phyloP scores from a whole-genome alignment of 163 green algal species.

The Scenedesmus sp. region DNA sequence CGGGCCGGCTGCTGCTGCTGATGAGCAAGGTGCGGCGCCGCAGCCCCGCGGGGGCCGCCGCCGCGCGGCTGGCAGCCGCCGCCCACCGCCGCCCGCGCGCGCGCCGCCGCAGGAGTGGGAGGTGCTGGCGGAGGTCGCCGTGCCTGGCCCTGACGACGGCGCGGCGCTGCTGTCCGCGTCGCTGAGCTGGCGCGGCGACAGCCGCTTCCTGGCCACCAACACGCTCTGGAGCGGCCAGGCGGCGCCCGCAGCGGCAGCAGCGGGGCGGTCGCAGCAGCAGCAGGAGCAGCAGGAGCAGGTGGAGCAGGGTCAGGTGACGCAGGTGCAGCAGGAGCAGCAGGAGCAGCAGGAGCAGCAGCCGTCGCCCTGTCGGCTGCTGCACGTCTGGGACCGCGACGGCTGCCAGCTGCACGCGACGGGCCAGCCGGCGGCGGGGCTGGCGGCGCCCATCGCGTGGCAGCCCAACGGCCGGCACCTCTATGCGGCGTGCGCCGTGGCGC shows the following conservation, averaged over 20 bases:
- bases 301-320: too few relatives aligned
- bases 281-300: too few relatives aligned
- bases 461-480: conserved; percentile 92
- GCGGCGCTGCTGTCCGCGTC: conserved; percentile 34
- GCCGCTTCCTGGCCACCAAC: conserved; percentile 77
- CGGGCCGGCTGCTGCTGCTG: conserved; percentile 74
- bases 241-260: conserved; percentile 24
- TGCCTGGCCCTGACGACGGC: conserved; percentile 37
- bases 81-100: background rate
- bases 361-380: conserved; percentile 35
- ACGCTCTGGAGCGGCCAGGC: conserved; percentile 3
- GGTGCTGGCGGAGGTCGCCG: conserved; percentile 67
- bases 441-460: conserved; percentile 80
- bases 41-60: background rate
- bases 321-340: background rate
- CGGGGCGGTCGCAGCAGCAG: background rate
- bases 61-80: background rate
- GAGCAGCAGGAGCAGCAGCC: background rate
- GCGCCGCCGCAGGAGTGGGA: conserved; percentile 87
- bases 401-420: conserved; percentile 69
- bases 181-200: conserved; percentile 87
- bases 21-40: conserved; percentile 73
- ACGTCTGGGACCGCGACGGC: conserved; percentile 78
- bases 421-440: conserved; percentile 63
- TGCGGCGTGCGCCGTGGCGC: conserved; percentile 20